Base-by-base conservation (phyloP, 129 eudicot species). In the Flaveria trinervia region DNA sequence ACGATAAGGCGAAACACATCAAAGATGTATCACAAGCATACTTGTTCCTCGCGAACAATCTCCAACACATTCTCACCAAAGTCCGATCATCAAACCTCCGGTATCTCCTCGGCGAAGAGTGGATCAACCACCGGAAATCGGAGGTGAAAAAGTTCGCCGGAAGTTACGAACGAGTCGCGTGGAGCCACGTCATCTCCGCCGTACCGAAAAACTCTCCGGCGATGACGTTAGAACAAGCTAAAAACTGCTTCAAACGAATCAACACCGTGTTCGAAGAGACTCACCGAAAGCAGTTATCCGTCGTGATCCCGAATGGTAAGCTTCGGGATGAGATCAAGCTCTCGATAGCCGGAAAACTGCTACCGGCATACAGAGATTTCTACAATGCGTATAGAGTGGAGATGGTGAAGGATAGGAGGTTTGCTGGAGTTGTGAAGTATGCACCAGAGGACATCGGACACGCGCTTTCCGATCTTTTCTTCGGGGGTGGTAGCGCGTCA, bases 31-130 rank as follows among this genome's bases (percentile, higher is more conserved):
- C 97, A 9, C 76, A 79, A 3, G 64, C 90, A 22, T 89, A 89
- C 72, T 68, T 92, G 4, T 89, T 87, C 79, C 80, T 87, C n/a
- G 96, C 97, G 3, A 92, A 89, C 72, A 92, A 92, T 36, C 81
- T 89, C 30, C 92, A 85, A 14, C 77, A 89, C 83, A 73, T 92
- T 65, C 68, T 89, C 73, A 68, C 64, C 1, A 87, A 85, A 60
- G 92, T 82, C 43, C 81, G 77, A 2, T 72, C 86, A 11, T 92
- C 97, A 0, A 89, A 87, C 18, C 80, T 92, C 55, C 83, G 77
- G 56, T 82, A 85, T 26, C 81, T 87, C 52, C 85, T 92, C 30
- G 97, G 97, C 65, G 96, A 89, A 44, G 92, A 89, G 0, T 92
- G 97, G 97, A 36, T 87, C 23, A n/a, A 55, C 1, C 85, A 85